Percentiles rank a stretch among this genome's conserved stretches.
phyloP scores from a whole-genome alignment of 345 rosid species.

The Orychophragmus violaceus region DNA sequence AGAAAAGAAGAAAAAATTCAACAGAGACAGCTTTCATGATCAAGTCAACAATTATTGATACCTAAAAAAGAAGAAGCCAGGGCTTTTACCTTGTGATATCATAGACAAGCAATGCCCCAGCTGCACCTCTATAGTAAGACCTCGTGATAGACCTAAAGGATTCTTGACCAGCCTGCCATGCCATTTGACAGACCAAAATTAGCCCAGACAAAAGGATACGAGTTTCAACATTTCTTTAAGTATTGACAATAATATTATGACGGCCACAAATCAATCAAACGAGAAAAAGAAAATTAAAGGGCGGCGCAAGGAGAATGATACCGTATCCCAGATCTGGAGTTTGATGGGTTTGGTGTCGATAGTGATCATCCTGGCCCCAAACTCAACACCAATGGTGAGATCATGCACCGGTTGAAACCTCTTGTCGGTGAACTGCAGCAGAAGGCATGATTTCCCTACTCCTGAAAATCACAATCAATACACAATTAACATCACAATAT shows the following conservation, averaged over 20 bases:
- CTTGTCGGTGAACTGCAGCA: constrained; percentile 96
- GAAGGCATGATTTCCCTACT: constrained; percentile 95
- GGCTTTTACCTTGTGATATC: constrained; percentile 74
- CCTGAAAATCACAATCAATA: constrained; percentile 35
- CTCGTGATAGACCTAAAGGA: constrained; percentile 96
- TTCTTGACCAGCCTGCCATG: constrained; percentile 89
- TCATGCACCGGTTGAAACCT: constrained; percentile 97
- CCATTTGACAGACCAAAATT: neutral
- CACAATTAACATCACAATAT: neutral
- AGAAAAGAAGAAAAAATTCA: neutral
- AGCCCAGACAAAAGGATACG: neutral
- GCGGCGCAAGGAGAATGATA: constrained; percentile 21
- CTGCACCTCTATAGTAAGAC: constrained; percentile 95
- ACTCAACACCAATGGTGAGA: constrained; percentile 91
- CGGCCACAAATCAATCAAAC: neutral
- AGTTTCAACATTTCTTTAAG: neutral
- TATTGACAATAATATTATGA: neutral
- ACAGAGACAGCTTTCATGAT: neutral
- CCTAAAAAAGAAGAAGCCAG: neutral
- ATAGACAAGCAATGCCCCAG: constrained; percentile 97
- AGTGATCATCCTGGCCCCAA: constrained; percentile 95
- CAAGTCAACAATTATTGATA: neutral
- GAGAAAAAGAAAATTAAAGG: neutral
- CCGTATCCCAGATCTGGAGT: constrained; percentile 99
- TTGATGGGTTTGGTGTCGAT: constrained; percentile 88